phyloP scores from a whole-genome alignment of 164 flowering plant species.

The Macadamia integrifolia region DNA sequence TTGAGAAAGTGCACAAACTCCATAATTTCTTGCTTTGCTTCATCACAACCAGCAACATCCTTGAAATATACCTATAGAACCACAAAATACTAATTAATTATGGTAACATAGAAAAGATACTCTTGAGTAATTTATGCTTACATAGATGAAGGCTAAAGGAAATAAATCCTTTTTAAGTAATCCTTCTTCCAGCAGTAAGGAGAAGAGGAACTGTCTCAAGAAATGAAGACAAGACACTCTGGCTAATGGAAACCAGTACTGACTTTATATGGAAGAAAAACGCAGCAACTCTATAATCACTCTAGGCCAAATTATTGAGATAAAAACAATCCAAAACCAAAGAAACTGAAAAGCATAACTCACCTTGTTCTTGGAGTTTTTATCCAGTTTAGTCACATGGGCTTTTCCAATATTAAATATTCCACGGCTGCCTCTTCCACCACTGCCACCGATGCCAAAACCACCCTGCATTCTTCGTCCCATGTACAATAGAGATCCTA shows the following conservation, averaged over 20 bases:
- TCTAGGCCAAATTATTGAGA: neutral
- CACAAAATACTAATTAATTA: neutral
- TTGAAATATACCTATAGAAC: constrained; percentile 61
- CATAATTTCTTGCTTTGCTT: constrained; percentile 95
- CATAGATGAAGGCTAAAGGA: neutral
- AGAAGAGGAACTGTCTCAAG: neutral
- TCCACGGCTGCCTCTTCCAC: constrained; percentile 80
- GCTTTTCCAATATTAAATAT: constrained; percentile 94
- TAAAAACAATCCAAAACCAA: constrained; percentile 2
- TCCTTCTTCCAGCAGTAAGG: neutral
- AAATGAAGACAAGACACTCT: neutral
- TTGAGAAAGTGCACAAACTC: constrained; percentile 93
- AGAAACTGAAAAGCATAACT: constrained; percentile 11
- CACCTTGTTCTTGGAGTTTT: constrained; percentile 92
- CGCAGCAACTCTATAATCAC: constrained; percentile 2
- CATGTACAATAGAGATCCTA: constrained; percentile 67
- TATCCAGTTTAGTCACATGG: constrained; percentile 78
- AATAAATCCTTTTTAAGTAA: neutral
- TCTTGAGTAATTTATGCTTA: neutral
- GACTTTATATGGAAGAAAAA: neutral
- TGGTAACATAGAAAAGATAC: neutral
- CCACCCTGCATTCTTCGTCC: constrained; percentile 85
- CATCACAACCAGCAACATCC: constrained; percentile 97
- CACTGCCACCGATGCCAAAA: constrained; percentile 65
- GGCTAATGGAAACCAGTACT: neutral